Base-by-base conservation (phyloP, 139 green algal species). In the Chlamydomonas sphaeroides region DNA sequence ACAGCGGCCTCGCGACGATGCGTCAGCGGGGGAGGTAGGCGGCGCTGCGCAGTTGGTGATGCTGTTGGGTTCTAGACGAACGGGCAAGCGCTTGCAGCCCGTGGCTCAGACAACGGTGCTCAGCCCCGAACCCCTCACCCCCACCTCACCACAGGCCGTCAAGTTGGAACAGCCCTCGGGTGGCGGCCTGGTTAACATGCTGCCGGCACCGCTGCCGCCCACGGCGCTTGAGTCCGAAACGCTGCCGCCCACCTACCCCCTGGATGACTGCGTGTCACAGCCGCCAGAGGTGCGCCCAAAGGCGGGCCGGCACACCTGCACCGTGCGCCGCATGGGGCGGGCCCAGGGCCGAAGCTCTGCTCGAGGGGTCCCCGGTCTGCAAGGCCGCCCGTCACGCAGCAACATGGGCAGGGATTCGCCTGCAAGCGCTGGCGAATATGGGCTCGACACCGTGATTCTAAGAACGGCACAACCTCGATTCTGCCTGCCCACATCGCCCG, bases 161-260 rank as follows among this genome's bases (percentile, higher is more conserved):
- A 18, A 42, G 18, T 6, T 17, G 15, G 26, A 42, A 1, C 33
- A 42, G 35, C n/a, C n/a, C n/a, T n/a, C n/a, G n/a, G n/a, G n/a
- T n/a, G 26, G 59, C n/a, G 62, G 62, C 1, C 45, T 82, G 61
- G 17, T 82, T 1, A 82, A 42, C 75, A 82, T 82, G 25, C 26
- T 82, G 61, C 75, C 75, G 32, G 42, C 61, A 1, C 57, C 38
- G 61, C 62, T 65, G 62, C n/a, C 42, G 2, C 75, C 75, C 42
- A 82, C 75, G 21, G 0, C 15, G 14, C 62, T 82, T 33, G 75
- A 82, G 41, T 73, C 61, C n/a, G 61, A 72, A 4, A 82, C 75
- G 0, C 25, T 10, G 23, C 42, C 75, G 3, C 75, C 75, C 23
- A 49, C 18, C 3, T 82, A 82, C 39, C 74, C 59, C 6, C 33